phyloP scores from a whole-genome alignment of 495 filamentous ascomycete species.

The Aspergillus coremiiformis region DNA sequence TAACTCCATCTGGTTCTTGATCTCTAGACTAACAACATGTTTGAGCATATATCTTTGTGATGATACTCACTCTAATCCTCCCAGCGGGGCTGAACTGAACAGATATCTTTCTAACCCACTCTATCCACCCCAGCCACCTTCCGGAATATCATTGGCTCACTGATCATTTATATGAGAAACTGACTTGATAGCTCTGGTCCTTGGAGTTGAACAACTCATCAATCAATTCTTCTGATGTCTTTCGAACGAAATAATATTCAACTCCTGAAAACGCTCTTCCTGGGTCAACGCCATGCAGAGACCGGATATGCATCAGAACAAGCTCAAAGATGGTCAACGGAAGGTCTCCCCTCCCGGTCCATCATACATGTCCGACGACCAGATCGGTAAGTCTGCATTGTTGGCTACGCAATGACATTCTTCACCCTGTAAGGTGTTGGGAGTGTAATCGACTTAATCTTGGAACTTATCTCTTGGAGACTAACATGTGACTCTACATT shows the following conservation, averaged over 20 bases:
- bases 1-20: neutral
- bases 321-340: constrained; percentile 37
- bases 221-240: constrained; percentile 11
- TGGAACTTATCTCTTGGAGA: neutral
- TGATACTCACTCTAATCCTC: neutral
- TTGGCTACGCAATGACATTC: constrained; percentile 20
- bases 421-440: constrained; percentile 4
- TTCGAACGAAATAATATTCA: constrained; percentile 9
- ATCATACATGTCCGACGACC: constrained; percentile 77
- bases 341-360: constrained; percentile 68
- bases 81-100: constrained; percentile 1
- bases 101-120: constrained; percentile 9
- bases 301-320: constrained; percentile 20
- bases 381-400: constrained; percentile 62
- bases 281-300: constrained; percentile 28
- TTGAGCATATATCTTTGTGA: constrained; percentile 1
- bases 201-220: constrained; percentile 8
- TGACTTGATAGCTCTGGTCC: constrained; percentile 11
- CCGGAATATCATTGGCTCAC: constrained; percentile 15
- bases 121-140: constrained; percentile 18
- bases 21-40: neutral
- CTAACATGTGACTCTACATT: constrained; percentile 10
- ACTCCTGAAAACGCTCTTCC: constrained; percentile 10
- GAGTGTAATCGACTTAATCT: constrained; percentile 9
- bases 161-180: constrained; percentile 7